A percentile compares a stretch with the other conserved stretches of the same genome.
Evolutionary conservation across 768 basidiomycete species (phyloP).

Genomic region (Mycena albidolilacea): DNA sequence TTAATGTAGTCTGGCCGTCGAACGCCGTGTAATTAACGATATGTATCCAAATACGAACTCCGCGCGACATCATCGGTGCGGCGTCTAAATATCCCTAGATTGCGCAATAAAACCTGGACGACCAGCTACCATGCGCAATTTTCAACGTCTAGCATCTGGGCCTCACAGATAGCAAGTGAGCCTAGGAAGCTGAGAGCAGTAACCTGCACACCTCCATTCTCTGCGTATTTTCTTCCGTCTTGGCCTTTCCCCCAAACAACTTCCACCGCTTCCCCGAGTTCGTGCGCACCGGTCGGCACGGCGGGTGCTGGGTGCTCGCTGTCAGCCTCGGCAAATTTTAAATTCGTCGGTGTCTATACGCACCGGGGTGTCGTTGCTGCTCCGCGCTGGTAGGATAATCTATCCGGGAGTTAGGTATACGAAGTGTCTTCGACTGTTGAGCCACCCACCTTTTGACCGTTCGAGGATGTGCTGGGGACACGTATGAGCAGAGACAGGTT

Average conservation of each 20-base stretch:
- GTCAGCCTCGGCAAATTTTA: neutral
- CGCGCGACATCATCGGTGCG: conserved; percentile 14
- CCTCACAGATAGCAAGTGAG: conserved; percentile 2
- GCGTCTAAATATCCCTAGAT: conserved; percentile 3
- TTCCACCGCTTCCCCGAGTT: conserved; percentile 10
- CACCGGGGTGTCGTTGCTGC: conserved; percentile 1
- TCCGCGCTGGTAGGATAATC: conserved; percentile 15
- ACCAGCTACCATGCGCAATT: conserved; percentile 26
- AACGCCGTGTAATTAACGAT: neutral
- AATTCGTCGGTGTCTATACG: neutral
- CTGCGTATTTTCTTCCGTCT: neutral
- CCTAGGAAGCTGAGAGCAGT: neutral
- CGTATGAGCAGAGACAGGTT: conserved; percentile 23
- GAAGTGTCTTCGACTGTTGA: neutral
- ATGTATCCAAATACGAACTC: neutral
- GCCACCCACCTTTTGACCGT: conserved; percentile 8
- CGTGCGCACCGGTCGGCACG: neutral
- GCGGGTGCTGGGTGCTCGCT: neutral
- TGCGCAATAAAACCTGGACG: neutral
- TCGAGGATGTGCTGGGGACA: conserved; percentile 6
- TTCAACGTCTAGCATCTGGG: conserved; percentile 20
- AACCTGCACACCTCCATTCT: conserved; percentile 6
- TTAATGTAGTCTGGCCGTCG: neutral
- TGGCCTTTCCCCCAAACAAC: conserved; percentile 10
- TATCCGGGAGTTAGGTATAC: neutral